These are phyloP conservation scores for Leptographium wingfieldii DNA, from an alignment of 2,329 filamentous ascomycete species.

Conservation along the genomic window DNA sequence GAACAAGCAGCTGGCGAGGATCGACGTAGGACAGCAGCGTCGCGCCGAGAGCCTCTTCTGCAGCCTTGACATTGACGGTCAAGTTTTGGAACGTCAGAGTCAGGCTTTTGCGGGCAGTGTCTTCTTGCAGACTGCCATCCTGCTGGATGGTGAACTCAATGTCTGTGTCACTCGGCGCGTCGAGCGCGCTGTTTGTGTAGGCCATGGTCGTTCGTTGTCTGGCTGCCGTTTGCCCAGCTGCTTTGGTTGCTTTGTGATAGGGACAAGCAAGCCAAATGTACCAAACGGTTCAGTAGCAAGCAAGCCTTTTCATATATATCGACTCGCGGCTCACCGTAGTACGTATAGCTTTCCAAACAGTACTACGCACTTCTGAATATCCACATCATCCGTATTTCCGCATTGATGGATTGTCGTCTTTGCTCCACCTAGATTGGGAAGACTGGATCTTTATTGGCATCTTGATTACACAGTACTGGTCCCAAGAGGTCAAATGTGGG, in stretches of 20 bases:
- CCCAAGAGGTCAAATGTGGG: background rate
- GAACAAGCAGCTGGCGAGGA: slow-evolving; percentile 2
- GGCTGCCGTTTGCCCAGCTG: background rate
- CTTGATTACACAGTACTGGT: background rate
- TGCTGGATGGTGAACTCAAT: background rate
- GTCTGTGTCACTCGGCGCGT: slow-evolving; percentile 3
- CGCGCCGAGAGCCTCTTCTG: slow-evolving; percentile 7
- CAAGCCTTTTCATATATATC: too few species aligned
- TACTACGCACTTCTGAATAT: background rate
- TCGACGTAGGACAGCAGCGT: slow-evolving; percentile 9
- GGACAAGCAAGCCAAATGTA: background rate
- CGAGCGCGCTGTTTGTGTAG: background rate
- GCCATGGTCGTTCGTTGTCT: background rate
- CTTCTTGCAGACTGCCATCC: background rate
- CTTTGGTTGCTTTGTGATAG: background rate
- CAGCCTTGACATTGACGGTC: slow-evolving; percentile 8
- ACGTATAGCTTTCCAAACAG: background rate
- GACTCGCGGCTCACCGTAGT: too few species aligned
- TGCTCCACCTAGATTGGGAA: background rate
- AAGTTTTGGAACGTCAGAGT: slow-evolving; percentile 10
- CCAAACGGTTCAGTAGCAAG: too few species aligned
- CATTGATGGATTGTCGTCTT: background rate
- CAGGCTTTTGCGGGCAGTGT: background rate
- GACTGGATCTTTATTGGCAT: background rate
- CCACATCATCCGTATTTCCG: background rate